phyloP scores from a whole-genome alignment of 208 protist genomes.

The Acanthamoeba rhysodes region DNA sequence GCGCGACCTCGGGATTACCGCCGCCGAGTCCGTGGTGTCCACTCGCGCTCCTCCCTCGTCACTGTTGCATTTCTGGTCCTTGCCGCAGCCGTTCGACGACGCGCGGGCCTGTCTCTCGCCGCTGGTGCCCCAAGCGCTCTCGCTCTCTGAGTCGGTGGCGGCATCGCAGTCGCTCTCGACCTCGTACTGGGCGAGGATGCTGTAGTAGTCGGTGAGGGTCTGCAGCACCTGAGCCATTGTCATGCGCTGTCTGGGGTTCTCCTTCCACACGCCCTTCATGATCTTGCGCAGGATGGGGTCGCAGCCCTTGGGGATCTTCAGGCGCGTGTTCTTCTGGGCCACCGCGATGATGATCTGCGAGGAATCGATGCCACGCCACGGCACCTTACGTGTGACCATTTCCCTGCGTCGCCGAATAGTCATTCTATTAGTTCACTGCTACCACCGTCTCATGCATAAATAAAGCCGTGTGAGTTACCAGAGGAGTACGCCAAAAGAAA shows the following conservation, averaged over 20 bases:
- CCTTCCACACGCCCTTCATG: slow-evolving; percentile 63
- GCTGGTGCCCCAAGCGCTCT: background rate
- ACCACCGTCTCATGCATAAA: too few species aligned
- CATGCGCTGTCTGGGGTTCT: slow-evolving; percentile 39
- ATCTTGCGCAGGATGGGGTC: slow-evolving; percentile 56
- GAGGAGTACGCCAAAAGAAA: slow-evolving; percentile 68
- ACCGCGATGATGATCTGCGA: slow-evolving; percentile 68
- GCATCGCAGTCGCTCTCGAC: background rate
- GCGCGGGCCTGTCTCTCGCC: background rate
- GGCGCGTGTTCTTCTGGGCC: slow-evolving; percentile 58
- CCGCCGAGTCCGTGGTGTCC: background rate
- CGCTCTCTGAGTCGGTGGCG: background rate
- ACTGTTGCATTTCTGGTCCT: background rate
- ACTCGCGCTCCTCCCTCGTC: background rate
- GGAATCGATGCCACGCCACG: slow-evolving; percentile 34
- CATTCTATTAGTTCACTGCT: too few species aligned
- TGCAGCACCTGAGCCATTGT: slow-evolving; percentile 44
- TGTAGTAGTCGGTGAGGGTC: slow-evolving; percentile 27
- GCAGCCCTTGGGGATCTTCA: slow-evolving; percentile 70
- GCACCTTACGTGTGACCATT: slow-evolving; percentile 56
- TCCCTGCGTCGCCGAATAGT: background rate
- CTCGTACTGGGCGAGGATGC: slow-evolving; percentile 39
- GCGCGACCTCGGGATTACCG: background rate
- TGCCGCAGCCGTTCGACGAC: background rate
- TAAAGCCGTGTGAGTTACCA: background rate